Percentiles rank a stretch among this genome's conserved stretches.
phyloP scores from a whole-genome alignment of 2,329 filamentous ascomycete species.

The Lizonia empirigonia region DNA sequence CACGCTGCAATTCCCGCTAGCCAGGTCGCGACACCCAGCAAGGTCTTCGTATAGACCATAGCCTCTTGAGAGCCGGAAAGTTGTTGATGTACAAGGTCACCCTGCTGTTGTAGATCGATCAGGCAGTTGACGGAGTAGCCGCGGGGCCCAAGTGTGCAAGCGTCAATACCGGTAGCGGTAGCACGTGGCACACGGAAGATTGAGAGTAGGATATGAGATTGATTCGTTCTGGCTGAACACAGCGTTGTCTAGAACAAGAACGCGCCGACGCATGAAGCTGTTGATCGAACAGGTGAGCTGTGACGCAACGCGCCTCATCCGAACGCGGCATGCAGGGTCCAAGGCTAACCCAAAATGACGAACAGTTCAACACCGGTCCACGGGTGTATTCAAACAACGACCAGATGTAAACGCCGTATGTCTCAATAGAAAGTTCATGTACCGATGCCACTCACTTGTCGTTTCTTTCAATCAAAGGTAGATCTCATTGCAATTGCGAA shows the following conservation, averaged over 20 bases:
- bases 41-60: background rate
- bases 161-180: background rate
- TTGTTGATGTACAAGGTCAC: background rate
- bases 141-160: background rate
- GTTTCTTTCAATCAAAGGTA: too few species aligned
- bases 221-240: background rate
- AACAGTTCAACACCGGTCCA: background rate
- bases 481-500: too few species aligned
- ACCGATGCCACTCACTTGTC: too few species aligned
- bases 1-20: slow-evolving; percentile 31
- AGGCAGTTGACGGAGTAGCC: background rate
- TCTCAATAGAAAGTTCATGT: too few species aligned
- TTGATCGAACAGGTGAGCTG: slow-evolving; percentile 2
- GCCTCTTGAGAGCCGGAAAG: background rate
- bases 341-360: background rate
- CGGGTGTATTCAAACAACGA: too few species aligned
- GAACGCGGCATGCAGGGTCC: slow-evolving; percentile 7
- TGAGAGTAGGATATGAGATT: background rate
- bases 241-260: background rate
- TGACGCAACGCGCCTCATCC: slow-evolving; percentile 5
- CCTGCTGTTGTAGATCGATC: background rate
- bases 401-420: too few species aligned
- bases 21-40: slow-evolving; percentile 13
- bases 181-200: background rate
- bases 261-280: slow-evolving; percentile 1